These are phyloP conservation scores for Pichia sp. DNA, from an alignment of 1,139 yeast species.

Conservation along the genomic window DNA sequence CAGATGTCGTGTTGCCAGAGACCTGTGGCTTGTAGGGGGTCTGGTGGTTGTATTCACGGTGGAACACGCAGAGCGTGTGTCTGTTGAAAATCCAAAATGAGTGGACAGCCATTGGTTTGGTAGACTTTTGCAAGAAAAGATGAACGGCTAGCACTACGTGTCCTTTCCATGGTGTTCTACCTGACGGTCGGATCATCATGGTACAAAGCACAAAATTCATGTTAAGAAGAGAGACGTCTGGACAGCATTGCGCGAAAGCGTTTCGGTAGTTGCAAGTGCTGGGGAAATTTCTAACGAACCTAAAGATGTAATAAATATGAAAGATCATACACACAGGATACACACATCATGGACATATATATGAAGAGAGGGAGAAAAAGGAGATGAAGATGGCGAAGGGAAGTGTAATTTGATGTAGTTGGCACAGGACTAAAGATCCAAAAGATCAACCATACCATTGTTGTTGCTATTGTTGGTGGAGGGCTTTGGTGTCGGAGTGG, in stretches of 20 bases:
- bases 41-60: slow-evolving; percentile 49
- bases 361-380: no score
- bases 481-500: slow-evolving; percentile 7
- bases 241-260: no score
- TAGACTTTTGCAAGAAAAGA: no score
- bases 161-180: no score
- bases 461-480: background rate
- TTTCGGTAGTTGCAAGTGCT: background rate
- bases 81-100: slow-evolving; percentile 87
- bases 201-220: no score
- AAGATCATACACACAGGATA: background rate
- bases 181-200: no score
- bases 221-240: no score
- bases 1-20: background rate
- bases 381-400: background rate
- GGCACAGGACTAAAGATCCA: slow-evolving; percentile 36
- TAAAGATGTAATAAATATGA: background rate
- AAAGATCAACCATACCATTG: slow-evolving; percentile 37
- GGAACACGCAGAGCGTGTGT: slow-evolving; percentile 73
- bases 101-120: slow-evolving; percentile 49
- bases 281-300: background rate
- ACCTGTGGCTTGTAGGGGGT: background rate
- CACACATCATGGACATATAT: background rate
- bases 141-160: no score
- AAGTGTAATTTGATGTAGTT: background rate